Conservation (phyloP, 1,284 basidiomycete genomes). For the Puccinia hordei region DNA sequence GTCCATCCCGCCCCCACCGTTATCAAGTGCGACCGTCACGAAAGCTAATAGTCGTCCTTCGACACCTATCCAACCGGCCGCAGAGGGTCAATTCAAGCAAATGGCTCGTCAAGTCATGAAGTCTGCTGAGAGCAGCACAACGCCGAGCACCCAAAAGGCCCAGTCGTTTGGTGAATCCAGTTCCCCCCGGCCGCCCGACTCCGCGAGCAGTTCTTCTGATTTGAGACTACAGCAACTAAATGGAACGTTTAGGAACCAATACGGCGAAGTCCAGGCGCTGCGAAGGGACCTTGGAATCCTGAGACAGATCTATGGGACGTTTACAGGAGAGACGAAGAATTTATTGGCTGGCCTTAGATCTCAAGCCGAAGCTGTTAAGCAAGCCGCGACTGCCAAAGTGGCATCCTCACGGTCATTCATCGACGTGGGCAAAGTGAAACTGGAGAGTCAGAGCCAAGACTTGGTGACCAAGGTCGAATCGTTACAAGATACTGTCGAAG, state of each 20-base stretch:
- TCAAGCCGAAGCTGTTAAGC: conserved; percentile 82
- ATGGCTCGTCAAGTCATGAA: conserved; percentile 67
- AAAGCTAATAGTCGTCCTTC: conserved; percentile 62
- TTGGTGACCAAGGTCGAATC: conserved; percentile 90
- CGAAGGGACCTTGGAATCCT: conserved; percentile 89
- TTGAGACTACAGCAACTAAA: conserved; percentile 67
- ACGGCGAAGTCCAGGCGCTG: conserved; percentile 89
- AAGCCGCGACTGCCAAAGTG: conserved; percentile 74
- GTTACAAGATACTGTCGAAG: conserved; percentile 87
- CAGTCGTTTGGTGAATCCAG: conserved; percentile 21
- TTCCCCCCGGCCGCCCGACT: conserved; percentile 42
- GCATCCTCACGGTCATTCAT: conserved; percentile 85
- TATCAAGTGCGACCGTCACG: conserved; percentile 47
- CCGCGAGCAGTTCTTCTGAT: conserved; percentile 55
- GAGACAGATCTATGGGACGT: conserved; percentile 90
- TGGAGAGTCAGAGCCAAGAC: conserved; percentile 84
- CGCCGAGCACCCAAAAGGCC: conserved; percentile 23
- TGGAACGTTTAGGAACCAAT: conserved; percentile 82
- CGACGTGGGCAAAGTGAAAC: conserved; percentile 83
- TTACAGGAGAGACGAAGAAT: conserved; percentile 84
- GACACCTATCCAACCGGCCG: conserved; percentile 66
- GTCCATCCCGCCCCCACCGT: conserved; percentile 58
- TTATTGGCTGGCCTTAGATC: conserved; percentile 74
- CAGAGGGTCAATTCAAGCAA: conserved; percentile 71
- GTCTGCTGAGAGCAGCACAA: conserved; percentile 40